Evolutionary conservation across 2,329 filamentous ascomycete species (phyloP), one percentile per base, ranked within the genome.

Genomic region (Acrocalymma vagum): DNA sequence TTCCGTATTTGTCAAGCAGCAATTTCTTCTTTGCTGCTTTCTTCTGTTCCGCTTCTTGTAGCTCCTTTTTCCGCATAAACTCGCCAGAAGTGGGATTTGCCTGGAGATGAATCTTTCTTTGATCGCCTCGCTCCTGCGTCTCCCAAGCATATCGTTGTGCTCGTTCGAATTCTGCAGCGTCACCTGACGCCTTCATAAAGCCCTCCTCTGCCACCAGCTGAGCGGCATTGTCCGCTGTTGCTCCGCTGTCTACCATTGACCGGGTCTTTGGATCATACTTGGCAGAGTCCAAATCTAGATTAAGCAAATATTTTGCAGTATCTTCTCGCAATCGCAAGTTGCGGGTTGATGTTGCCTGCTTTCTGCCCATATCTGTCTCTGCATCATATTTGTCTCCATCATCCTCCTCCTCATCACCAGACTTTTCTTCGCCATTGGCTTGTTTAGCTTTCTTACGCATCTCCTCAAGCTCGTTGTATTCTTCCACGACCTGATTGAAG

Each of bases 251-350:
- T 15, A 95, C 87, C 79, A 99, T 90, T 7, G 88, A 87, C 58
- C 94, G 82, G 9, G 92, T 96, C 68, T 99, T 99, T 0, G 94
- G 94, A 63, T 99, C 93, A 72, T 99, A 99, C 69, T 95, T 95
- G 2, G 95, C 94, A 1, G 92, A 96, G 62, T 99, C 94, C 3
- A 96, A 79, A 64, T 99, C 94, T 18, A 99, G 82, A 64, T 97
- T 97, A 7, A 96, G 77, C 3, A 99, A 78, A 66, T 99, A 99
- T 63, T 96, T 97, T 15, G 94, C 94, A 1, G 94, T 99, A 68
- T 99, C 94, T 73, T 99, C 94, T 68, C 94, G 83, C 67, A 99
- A 84, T 50, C 94, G 84, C 42, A 99, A 78, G 64, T 97, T 95
- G 43, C 91, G 82, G 1, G 94, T 96, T 6, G 90, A 88, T 15